These are phyloP conservation scores for Ogataea polymorpha DNA, from an alignment of 805 yeast species.

Conservation along the genomic window DNA sequence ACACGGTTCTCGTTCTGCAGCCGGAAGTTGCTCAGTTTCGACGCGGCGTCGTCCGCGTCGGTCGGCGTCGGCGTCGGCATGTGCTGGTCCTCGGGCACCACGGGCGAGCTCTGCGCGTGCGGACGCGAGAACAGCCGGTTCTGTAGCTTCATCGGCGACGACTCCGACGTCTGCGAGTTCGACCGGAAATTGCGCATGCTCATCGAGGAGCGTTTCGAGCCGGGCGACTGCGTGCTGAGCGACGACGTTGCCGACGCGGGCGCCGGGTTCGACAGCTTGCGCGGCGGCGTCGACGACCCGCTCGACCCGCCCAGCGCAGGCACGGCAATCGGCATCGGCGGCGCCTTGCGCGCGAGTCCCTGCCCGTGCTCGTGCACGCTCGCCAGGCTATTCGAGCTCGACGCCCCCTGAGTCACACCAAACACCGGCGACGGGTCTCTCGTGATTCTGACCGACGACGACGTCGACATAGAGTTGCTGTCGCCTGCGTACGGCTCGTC, in stretches of 20 bases:
- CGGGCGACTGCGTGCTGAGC: conserved; percentile 21
- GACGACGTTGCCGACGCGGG: conserved; percentile 9
- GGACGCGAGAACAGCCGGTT: conserved; percentile 6
- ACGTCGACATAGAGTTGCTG: conserved; percentile 14
- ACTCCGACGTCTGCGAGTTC: conserved; percentile 27
- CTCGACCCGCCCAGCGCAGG: not conserved
- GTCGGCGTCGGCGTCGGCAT: conserved; percentile 3
- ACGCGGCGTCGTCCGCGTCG: conserved; percentile 28
- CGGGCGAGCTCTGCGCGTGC: conserved; percentile 13
- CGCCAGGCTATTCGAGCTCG: conserved; percentile 14
- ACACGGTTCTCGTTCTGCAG: conserved; percentile 29
- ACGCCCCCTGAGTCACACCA: conserved; percentile 3
- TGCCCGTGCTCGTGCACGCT: conserved; percentile 4
- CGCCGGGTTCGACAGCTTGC: conserved; percentile 7
- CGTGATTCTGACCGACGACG: conserved; percentile 15
- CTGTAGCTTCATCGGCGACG: conserved; percentile 22
- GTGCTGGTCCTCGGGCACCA: not conserved
- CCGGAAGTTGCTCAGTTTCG: conserved; percentile 28
- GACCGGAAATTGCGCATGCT: conserved; percentile 34
- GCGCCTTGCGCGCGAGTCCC: conserved; percentile 11
- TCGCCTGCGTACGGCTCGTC: conserved; percentile 12
- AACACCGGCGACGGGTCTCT: conserved; percentile 21
- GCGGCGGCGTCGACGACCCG: conserved; percentile 14
- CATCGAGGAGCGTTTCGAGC: conserved; percentile 32
- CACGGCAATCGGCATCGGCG: not conserved